phyloP scores from a whole-genome alignment of 2,329 filamentous ascomycete species.

The Colletotrichum tropicicola region DNA sequence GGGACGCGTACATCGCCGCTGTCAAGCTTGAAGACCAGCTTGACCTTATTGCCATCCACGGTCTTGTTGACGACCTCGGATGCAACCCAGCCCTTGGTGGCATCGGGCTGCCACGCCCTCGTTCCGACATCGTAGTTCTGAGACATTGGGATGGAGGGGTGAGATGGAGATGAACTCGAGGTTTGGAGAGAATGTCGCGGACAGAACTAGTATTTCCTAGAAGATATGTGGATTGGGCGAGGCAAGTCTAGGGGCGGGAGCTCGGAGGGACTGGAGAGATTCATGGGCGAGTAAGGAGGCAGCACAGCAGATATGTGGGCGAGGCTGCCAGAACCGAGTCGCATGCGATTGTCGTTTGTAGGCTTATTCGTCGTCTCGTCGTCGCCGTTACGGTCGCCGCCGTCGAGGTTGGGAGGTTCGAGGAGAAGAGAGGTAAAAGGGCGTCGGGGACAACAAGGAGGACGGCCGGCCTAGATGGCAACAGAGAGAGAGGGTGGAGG shows the following conservation, averaged over 20 bases:
- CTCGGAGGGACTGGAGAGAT: conserved; percentile 24
- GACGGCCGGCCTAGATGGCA: neutral
- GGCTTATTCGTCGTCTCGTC: neutral
- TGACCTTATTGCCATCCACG: conserved; percentile 85
- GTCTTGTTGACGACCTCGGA: conserved; percentile 92
- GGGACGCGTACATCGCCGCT: conserved; percentile 81
- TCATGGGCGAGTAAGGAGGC: conserved; percentile 25
- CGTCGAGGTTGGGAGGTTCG: neutral
- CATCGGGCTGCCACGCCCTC: conserved; percentile 97
- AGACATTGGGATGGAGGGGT: conserved; percentile 70
- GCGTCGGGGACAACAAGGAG: neutral
- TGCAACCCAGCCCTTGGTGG: conserved; percentile 95
- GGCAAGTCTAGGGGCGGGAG: conserved; percentile 25
- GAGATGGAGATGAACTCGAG: neutral
- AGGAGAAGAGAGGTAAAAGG: neutral
- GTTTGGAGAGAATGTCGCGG: conserved; percentile 21
- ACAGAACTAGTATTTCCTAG: conserved; percentile 18
- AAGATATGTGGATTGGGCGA: conserved; percentile 11
- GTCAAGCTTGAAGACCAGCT: conserved; percentile 86
- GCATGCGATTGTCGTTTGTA: neutral
- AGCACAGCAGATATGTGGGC: neutral
- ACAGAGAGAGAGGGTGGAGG: conserved; percentile 2
- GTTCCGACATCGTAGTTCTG: conserved; percentile 96
- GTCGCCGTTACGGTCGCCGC: neutral
- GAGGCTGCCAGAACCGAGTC: neutral